Base-by-base conservation (phyloP, 1,284 basidiomycete species). In the Trametes polyzona region DNA sequence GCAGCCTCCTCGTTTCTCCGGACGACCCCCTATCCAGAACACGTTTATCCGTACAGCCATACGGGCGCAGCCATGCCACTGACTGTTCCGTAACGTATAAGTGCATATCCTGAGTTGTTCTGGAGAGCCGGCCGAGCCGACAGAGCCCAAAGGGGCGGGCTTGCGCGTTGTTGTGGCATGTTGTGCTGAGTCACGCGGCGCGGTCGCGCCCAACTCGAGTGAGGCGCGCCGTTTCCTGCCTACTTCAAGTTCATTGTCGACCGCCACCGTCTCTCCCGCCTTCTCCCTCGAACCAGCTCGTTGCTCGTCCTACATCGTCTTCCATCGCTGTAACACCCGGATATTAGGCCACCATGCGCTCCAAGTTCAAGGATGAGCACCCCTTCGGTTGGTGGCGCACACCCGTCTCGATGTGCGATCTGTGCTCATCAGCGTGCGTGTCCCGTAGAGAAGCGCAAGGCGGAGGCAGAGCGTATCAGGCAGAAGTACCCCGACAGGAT, bases 281-380 rank as follows among this genome's bases (percentile, higher is more conserved):
- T 32, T 26, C 30, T n/a, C 27, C 12, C 43, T 53, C 30, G 44
- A 37, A 46, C 47, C 58, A 32, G 3, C 26, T 35, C 35, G 27
- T 39, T 42, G 39, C 19, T 16, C 30, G 47, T 32, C 27, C 47
- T 27, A 10, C 37, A 26, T 37, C 17, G 37, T 21, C 40, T 33
- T n/a, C 24, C 37, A 21, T 16, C 17, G 23, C 26, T 16, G 9
- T 33, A 23, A 33, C 12, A 32, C 39, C 43, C 55, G 37, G 24
- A 10, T 37, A n/a, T 16, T 37, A 11, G 46, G 35, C 35, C 63
- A 69, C 24, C 30, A 97, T 98, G 90, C 88, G 95, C 74, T 96
- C 95, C 73, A 97, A 98, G 82, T 99, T 99, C 84, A 99, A 99
- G 87, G 96, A 98, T 77, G 97, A 99, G 80, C 97, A 99, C 77